Base-by-base conservation (phyloP, 441 rosid genomes). In the Syzygium syzygioides region DNA sequence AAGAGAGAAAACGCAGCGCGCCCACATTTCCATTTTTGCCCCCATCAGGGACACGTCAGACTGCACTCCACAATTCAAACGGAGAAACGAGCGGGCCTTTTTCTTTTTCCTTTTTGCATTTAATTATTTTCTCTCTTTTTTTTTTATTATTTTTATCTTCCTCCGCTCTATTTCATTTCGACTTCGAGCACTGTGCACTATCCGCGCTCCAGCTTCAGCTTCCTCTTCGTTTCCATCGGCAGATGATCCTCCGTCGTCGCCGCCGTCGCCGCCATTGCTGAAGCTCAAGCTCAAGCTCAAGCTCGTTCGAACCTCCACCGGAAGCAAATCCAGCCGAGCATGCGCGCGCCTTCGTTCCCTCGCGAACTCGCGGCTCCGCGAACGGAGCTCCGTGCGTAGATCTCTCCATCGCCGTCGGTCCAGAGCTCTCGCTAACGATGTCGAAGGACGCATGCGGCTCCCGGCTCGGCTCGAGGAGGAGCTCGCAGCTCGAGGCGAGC, bases 401-500 rank as follows among this genome's bases (percentile, higher is more conserved):
- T 66, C 80, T 71, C 52, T 59, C 62, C 86, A 19, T 64, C 48
- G 52, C 87, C 20, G 20, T 85, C 80, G 87, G 37, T 37, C 32
- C n/a, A 28, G 2, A 59, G 52, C 57, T 41, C 68, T 85, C 53
- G 54, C 28, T 32, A 54, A 30, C 80, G 25, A 88, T 88, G 90
- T 85, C 90, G 87, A 88, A 54, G 18, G 86, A 85, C 19, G 59
- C 50, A 32, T 54, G 48, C 64, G 6, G 59, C 86, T 85, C 86
- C 62, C 41, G 86, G 66, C 28, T 57, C 48, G 14, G 52, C 80
- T 57, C 87, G 32, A 85, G 64, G 45, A 90, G 91, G 88, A 88
- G 87, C 90, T 93, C 90, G 76, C 94, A 89, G 76, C 87, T 90
- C 30, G 96, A 95, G 90, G 89, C 94, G 4, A 92, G 90, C 88